Evolutionary conservation across 2,329 filamentous ascomycete species (phyloP).

Genomic region (Fusarium falciforme): DNA sequence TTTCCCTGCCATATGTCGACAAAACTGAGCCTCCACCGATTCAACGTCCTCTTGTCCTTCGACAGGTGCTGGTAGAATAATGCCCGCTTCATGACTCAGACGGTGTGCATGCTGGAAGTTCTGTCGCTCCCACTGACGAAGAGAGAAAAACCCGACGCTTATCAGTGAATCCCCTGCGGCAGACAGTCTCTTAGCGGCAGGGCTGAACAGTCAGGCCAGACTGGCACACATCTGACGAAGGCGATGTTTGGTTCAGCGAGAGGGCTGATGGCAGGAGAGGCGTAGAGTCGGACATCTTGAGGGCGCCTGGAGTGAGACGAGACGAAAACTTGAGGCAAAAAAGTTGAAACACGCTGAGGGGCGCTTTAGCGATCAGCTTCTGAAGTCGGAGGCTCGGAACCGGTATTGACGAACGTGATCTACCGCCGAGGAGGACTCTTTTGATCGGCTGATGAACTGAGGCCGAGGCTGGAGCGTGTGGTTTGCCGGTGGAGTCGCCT

Average conservation of each 20-base stretch:
- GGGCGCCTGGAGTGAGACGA: background rate
- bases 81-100: background rate
- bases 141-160: background rate
- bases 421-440: background rate
- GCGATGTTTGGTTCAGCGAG: background rate
- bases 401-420: background rate
- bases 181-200: background rate
- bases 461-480: background rate
- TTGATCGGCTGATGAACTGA: background rate
- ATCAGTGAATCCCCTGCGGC: background rate
- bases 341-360: background rate
- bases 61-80: background rate
- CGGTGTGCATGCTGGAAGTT: background rate
- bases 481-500: background rate
- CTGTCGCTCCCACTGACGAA: background rate
- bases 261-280: background rate
- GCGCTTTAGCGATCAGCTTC: background rate
- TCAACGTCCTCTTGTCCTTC: background rate
- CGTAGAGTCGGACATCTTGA: background rate
- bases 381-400: background rate
- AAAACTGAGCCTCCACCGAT: background rate
- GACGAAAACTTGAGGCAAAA: background rate
- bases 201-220: background rate
- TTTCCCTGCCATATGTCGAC: background rate
- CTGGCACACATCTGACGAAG: background rate